These are phyloP conservation scores for Candida sonorensis DNA, from an alignment of 805 yeast species.

Conservation along the genomic window DNA sequence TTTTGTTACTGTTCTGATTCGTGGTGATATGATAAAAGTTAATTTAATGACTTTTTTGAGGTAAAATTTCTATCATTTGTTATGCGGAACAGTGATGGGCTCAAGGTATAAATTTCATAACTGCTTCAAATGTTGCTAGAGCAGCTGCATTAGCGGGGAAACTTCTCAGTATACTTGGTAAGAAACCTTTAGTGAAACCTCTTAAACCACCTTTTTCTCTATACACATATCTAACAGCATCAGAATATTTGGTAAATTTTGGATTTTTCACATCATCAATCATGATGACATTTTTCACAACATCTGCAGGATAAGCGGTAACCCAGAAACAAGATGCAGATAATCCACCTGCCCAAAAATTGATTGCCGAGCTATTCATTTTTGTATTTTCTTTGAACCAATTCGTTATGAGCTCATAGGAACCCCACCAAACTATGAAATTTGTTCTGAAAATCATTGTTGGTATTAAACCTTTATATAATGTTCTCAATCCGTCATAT, in stretches of 20 bases:
- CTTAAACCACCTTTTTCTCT: slow-evolving; percentile 46
- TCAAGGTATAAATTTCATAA: no score
- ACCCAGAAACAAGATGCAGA: slow-evolving; percentile 86
- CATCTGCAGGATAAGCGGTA: slow-evolving; percentile 84
- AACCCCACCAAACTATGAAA: slow-evolving; percentile 92
- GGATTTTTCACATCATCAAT: slow-evolving; percentile 73
- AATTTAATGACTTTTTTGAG: no score
- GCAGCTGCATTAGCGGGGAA: slow-evolving; percentile 96
- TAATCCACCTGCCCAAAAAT: slow-evolving; percentile 90
- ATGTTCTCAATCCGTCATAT: slow-evolving; percentile 61
- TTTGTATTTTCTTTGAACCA: slow-evolving; percentile 60
- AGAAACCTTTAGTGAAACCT: slow-evolving; percentile 78
- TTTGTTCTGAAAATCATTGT: slow-evolving; percentile 85
- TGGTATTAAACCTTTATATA: slow-evolving; percentile 76
- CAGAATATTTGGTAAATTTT: slow-evolving; percentile 60
- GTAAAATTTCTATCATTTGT: no score
- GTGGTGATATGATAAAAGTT: no score
- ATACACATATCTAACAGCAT: slow-evolving; percentile 67
- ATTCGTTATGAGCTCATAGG: slow-evolving; percentile 72
- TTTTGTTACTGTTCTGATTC: no score
- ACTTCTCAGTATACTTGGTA: slow-evolving; percentile 71
- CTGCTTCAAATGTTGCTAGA: slow-evolving; percentile 79
- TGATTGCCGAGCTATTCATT: slow-evolving; percentile 61
- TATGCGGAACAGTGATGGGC: no score
- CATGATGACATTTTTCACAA: slow-evolving; percentile 78